Percentiles rank a stretch among this genome's conserved stretches.
phyloP scores from a whole-genome alignment of 2,329 filamentous ascomycete species.

The Stachybotrys chartarum region DNA sequence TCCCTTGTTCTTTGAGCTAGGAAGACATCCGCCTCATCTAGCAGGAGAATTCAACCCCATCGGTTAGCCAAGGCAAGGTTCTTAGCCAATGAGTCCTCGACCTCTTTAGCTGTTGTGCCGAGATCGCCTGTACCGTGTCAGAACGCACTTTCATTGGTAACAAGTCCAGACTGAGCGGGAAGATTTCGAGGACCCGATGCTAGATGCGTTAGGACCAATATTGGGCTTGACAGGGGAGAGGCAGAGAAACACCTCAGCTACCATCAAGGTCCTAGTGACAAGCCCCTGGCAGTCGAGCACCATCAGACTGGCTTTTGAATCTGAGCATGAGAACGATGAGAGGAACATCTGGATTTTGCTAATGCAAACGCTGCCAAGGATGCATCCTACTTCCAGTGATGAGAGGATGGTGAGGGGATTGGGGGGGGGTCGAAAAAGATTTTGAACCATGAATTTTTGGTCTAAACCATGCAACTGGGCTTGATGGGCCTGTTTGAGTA shows the following conservation, averaged over 20 bases:
- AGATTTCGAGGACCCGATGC: background rate
- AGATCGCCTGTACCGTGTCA: conserved; percentile 8
- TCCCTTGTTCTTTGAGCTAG: conserved; percentile 6
- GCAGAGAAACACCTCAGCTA: background rate
- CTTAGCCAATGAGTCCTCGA: conserved; percentile 8
- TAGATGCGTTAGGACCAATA: background rate
- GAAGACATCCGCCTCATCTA: conserved; percentile 15
- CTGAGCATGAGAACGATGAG: background rate
- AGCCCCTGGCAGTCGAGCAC: background rate
- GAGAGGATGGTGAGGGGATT: background rate
- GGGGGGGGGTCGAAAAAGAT: background rate
- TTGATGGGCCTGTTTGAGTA: too few relatives aligned
- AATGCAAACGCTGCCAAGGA: background rate
- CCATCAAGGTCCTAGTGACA: background rate
- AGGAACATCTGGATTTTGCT: background rate
- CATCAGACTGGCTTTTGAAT: background rate
- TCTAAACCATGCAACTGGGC: too few relatives aligned
- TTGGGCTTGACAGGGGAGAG: background rate
- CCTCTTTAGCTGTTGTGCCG: conserved; percentile 6
- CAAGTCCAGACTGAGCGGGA: background rate
- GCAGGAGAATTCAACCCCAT: conserved; percentile 14
- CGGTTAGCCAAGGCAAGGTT: conserved; percentile 11
- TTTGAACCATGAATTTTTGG: background rate
- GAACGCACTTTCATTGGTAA: background rate
- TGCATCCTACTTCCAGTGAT: background rate